Evolutionary conservation across 73 alveolate genomes (phyloP).

Genomic region (Paramecium bursaria): DNA sequence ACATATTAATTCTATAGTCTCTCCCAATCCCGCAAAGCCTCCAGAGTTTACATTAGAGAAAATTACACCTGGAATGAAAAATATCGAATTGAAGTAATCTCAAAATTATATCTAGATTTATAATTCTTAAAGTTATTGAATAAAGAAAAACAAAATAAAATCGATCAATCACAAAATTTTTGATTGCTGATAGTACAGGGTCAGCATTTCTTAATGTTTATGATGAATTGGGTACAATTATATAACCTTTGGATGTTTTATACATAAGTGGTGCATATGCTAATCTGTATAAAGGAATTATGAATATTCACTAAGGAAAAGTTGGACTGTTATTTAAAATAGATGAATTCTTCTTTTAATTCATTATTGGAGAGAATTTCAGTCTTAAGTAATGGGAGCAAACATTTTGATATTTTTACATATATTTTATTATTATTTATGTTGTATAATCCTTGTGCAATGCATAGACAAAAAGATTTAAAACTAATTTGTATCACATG

Average conservation of each 20-base stretch:
- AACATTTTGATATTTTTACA: too few species aligned
- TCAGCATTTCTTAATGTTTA: background rate
- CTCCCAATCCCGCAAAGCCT: too few species aligned
- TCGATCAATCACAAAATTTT: slow-evolving; percentile 9
- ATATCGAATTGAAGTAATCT: too few species aligned
- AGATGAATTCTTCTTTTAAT: background rate
- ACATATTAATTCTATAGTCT: background rate
- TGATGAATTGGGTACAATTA: background rate
- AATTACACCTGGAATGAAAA: background rate
- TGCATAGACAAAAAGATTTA: too few species aligned
- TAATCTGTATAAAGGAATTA: slow-evolving; percentile 13
- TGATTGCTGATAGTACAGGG: slow-evolving; percentile 34
- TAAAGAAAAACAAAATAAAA: background rate
- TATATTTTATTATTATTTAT: too few species aligned
- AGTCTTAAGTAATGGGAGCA: background rate
- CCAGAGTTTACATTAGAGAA: background rate
- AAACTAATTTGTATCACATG: too few species aligned
- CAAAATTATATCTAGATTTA: too few species aligned
- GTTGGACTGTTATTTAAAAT: background rate
- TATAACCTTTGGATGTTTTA: slow-evolving; percentile 10
- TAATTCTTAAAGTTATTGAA: background rate
- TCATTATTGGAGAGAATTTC: background rate
- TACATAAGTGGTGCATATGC: slow-evolving; percentile 18
- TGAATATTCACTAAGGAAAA: slow-evolving; percentile 47
- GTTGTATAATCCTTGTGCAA: too few species aligned